Conservation (phyloP, 306 rosid genomes). For the Adenanthera pavonina region DNA sequence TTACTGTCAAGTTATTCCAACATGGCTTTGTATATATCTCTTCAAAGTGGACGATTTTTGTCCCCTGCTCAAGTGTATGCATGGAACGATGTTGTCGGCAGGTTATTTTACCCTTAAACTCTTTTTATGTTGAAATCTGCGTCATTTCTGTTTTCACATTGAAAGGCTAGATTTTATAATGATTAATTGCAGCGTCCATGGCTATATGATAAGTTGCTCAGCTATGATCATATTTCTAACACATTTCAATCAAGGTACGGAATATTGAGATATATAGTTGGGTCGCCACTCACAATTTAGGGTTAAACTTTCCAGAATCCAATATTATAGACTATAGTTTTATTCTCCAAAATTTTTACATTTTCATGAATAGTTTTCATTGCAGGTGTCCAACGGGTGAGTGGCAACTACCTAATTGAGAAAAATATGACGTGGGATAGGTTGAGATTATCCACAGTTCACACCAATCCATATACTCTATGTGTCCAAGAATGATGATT, state of each 20-base stretch:
- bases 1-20: slow-evolving; percentile 35
- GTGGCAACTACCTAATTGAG: slow-evolving; percentile 44
- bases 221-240: slow-evolving; percentile 48
- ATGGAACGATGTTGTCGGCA: neutral
- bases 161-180: neutral
- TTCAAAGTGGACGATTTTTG: slow-evolving; percentile 61
- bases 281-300: neutral
- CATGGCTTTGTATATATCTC: slow-evolving; percentile 57
- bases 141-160: neutral
- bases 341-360: neutral
- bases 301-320: neutral
- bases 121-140: neutral
- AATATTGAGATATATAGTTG: neutral
- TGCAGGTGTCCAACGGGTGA: slow-evolving; percentile 57
- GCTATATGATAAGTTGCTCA: slow-evolving; percentile 57
- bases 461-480: slow-evolving; percentile 50
- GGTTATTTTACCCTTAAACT: neutral
- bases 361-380: neutral
- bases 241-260: slow-evolving; percentile 28
- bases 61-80: slow-evolving; percentile 73
- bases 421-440: slow-evolving; percentile 56
- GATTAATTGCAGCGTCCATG: slow-evolving; percentile 42
- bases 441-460: slow-evolving; percentile 53
- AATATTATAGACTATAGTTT: neutral
- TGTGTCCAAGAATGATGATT: slow-evolving; percentile 42